Evolutionary conservation across 23 red algal species (phyloP).

Genomic region (Gracilaria gracilis): DNA sequence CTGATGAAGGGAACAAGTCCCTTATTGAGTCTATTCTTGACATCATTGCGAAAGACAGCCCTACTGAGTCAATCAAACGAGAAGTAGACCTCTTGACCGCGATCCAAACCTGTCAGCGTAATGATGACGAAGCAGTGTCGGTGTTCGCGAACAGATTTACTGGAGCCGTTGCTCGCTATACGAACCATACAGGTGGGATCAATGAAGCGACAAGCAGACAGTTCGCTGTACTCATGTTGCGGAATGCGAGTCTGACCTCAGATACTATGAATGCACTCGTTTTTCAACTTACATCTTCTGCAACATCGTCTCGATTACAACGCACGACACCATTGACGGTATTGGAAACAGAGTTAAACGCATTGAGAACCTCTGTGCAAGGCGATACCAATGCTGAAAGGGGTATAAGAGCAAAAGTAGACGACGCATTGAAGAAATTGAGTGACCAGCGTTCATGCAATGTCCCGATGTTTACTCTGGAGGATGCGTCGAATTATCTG

Average conservation of each 20-base stretch:
- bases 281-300: constrained; percentile 5
- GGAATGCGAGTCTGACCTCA: constrained; percentile 30
- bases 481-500: constrained; percentile 23
- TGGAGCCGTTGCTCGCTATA: constrained; percentile 34
- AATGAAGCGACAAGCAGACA: constrained; percentile 6
- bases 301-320: not conserved
- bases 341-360: constrained; percentile 3
- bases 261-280: constrained; percentile 50
- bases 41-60: constrained; percentile 30
- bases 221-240: constrained; percentile 15
- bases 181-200: not conserved
- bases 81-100: constrained; percentile 28
- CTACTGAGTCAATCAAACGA: constrained; percentile 17
- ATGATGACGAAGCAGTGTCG: not conserved
- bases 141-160: constrained; percentile 7
- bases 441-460: not conserved
- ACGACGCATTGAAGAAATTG: not conserved
- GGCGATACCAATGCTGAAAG: not conserved
- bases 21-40: constrained; percentile 23
- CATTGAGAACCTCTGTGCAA: not conserved
- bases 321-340: not conserved
- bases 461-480: constrained; percentile 24
- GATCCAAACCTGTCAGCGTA: not conserved
- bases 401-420: not conserved
- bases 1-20: not conserved